Conservation (phyloP, 2,329 filamentous ascomycete species). For the Phyllosticta capitalensis region DNA sequence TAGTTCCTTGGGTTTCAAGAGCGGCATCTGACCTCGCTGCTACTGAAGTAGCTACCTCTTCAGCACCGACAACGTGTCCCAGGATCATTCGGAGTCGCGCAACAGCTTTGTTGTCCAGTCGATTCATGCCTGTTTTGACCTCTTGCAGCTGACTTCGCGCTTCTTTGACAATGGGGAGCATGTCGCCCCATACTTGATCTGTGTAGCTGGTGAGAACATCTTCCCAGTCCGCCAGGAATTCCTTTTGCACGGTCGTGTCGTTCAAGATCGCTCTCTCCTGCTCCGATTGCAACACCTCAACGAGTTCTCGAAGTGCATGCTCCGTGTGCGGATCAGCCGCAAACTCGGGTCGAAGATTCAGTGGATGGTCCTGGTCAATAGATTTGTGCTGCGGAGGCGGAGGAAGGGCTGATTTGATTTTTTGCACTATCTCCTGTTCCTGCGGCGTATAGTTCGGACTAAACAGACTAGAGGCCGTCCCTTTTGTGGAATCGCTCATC, state of each 20-base stretch:
- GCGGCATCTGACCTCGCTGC: not conserved
- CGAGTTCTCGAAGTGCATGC: not conserved
- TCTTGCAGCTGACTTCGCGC: conserved; percentile 14
- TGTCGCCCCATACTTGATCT: conserved; percentile 18
- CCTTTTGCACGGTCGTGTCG: conserved; percentile 1
- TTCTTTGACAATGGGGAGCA: conserved; percentile 15
- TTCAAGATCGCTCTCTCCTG: conserved; percentile 3
- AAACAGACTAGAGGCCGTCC: conserved; percentile 11
- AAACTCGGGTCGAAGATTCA: conserved; percentile 13
- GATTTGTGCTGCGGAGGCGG: conserved; percentile 10
- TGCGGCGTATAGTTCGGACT: conserved; percentile 1
- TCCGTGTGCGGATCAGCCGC: not conserved
- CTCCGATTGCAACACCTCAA: not conserved
- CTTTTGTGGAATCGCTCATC: conserved; percentile 1
- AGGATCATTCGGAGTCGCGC: conserved; percentile 18
- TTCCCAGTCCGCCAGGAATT: conserved; percentile 15
- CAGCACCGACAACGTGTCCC: conserved; percentile 15
- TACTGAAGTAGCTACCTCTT: not conserved
- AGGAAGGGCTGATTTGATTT: conserved; percentile 13
- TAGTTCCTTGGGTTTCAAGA: not conserved
- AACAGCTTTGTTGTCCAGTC: conserved; percentile 14
- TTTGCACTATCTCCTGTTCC: conserved; percentile 11
- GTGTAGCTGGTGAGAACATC: conserved; percentile 17
- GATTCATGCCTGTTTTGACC: conserved; percentile 9
- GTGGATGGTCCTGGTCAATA: conserved; percentile 10